Base-by-base conservation (phyloP, 1,284 basidiomycete species). In the Ustilago shanxiensis region DNA sequence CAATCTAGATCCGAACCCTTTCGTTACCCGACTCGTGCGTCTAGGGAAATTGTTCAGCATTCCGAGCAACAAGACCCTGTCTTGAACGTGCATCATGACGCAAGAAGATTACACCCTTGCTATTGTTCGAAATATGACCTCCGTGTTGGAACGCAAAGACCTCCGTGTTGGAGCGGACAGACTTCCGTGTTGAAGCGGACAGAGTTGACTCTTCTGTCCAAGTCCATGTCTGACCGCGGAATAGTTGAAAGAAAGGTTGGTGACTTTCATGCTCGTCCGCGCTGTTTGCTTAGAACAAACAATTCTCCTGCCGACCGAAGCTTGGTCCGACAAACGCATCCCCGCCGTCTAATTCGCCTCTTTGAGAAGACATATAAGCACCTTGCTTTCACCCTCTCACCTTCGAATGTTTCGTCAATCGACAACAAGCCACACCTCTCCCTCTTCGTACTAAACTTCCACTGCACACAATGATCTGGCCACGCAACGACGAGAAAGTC, bases 401-500 rank as follows among this genome's bases (percentile, higher is more conserved):
- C n/a, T 44, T 44, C 20, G 41, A 1, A 20, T n/a, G 16, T 22
- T 8, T 14, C 41, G 20, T 28, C 26, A 13, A n/a, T 24, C 28
- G 14, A 7, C 24, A 28, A 7, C 47, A 28, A 13, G n/a, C n/a
- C n/a, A n/a, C n/a, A n/a, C n/a, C n/a, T n/a, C n/a, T n/a, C n/a
- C n/a, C n/a, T n/a, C n/a, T 35, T 35, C 28, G 35, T n/a, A 33
- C 51, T 3, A 9, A 22, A 8, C 20, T 11, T 6, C 8, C 37
- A 31, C 28, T 7, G 8, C 26, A 28, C 54, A 55, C 37, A n/a
- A 77, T 80, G 77, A 39, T 75, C 59, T 79, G 76, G 79, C 79
- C 79, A 44, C 69, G 64, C 1, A 52, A 70, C 60, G 52, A 70
- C 68, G 37, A 62, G 5, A 5, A 29, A 1, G 69, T 72, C 1